Percentiles rank a stretch among this genome's conserved stretches.
Evolutionary conservation across 768 basidiomycete species (phyloP).

Genomic region (Trametes cubensis): DNA sequence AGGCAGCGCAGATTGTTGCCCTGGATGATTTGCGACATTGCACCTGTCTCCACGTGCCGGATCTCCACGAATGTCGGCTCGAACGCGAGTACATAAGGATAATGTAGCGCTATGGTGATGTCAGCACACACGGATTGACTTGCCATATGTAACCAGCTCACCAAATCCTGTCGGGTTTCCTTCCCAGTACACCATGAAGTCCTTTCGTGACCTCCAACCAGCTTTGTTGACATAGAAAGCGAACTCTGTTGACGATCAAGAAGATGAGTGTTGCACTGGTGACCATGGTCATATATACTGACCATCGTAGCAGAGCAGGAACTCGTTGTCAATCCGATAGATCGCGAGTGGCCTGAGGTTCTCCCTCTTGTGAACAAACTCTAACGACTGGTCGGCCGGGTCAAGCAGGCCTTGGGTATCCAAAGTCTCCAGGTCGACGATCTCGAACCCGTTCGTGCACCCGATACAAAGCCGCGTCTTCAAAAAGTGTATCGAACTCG

Average conservation of each 20-base stretch:
- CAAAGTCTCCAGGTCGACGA: constrained; percentile 94
- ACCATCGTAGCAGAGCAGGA: constrained; percentile 98
- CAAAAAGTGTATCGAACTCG: constrained; percentile 93
- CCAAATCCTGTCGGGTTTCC: constrained; percentile 93
- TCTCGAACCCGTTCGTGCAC: constrained; percentile 96
- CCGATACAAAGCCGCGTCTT: constrained; percentile 98
- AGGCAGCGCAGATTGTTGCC: constrained; percentile 87
- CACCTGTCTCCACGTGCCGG: constrained; percentile 90
- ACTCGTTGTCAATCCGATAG: constrained; percentile 95
- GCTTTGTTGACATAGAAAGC: constrained; percentile 99
- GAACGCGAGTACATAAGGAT: constrained; percentile 95
- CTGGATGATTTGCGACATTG: constrained; percentile 92
- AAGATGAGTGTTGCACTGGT: not conserved
- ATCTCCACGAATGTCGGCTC: constrained; percentile 97
- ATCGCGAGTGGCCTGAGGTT: constrained; percentile 89
- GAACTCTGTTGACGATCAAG: constrained; percentile 70
- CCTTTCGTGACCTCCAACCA: constrained; percentile 85
- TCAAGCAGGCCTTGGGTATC: constrained; percentile 97
- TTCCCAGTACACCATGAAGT: constrained; percentile 98
- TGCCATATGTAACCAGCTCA: constrained; percentile 42
- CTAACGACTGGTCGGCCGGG: constrained; percentile 86
- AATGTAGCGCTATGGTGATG: constrained; percentile 77
- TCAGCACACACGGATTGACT: not conserved
- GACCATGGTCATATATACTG: constrained; percentile 31
- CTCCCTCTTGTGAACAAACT: constrained; percentile 91